phyloP scores from a whole-genome alignment of 2,329 filamentous ascomycete genomes.

The Botrytis paeoniae region DNA sequence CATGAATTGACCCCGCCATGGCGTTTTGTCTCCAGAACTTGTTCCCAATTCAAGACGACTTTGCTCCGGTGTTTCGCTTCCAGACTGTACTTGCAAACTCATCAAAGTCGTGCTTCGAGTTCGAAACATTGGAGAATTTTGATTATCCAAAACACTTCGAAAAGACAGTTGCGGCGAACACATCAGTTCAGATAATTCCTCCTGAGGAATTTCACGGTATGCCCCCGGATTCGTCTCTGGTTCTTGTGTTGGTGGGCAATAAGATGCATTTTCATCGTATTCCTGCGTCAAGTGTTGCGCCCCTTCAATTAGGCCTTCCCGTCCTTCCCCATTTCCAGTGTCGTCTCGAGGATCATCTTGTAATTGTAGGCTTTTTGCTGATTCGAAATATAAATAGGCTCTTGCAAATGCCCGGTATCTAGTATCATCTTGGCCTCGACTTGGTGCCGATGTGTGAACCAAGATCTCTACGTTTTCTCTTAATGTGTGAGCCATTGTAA shows the following conservation, averaged over 20 bases:
- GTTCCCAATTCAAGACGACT: background rate
- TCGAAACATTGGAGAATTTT: conserved; percentile 33
- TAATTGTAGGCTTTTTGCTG: conserved; percentile 23
- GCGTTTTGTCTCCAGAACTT: background rate
- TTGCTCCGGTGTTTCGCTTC: background rate
- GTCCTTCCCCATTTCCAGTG: background rate
- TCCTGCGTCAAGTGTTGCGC: conserved; percentile 24
- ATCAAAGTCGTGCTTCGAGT: conserved; percentile 3
- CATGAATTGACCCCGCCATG: background rate
- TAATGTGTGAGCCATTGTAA: conserved; percentile 26
- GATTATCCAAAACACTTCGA: conserved; percentile 32
- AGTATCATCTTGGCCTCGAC: conserved; percentile 35
- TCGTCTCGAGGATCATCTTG: background rate
- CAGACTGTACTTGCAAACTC: background rate
- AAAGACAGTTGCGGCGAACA: conserved; percentile 34
- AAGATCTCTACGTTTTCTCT: conserved; percentile 36
- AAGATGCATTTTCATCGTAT: conserved; percentile 31
- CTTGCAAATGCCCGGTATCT: conserved; percentile 36
- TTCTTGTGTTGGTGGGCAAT: conserved; percentile 16
- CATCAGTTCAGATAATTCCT: conserved; percentile 6
- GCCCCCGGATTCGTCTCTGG: conserved; percentile 9
- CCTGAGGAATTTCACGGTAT: background rate
- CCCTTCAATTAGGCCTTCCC: conserved; percentile 37
- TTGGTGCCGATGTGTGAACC: conserved; percentile 37
- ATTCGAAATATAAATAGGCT: conserved; percentile 36